Percentiles rank a stretch among this genome's conserved stretches.
Evolutionary conservation across 495 filamentous ascomycete genomes (phyloP).

Genomic region (Geopyxis carbonaria): DNA sequence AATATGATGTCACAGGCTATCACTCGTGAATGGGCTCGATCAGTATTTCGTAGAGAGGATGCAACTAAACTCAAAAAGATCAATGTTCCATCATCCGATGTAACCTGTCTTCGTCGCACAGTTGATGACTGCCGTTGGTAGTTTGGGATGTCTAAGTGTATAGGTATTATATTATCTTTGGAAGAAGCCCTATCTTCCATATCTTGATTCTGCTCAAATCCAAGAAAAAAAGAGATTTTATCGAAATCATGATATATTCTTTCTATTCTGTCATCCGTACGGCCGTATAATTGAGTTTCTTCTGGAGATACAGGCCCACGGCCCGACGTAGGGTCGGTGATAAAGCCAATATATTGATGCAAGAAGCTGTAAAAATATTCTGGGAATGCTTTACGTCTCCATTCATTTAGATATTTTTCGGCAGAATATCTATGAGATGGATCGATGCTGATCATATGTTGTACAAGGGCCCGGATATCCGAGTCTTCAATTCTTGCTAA

Average conservation of each 20-base stretch:
- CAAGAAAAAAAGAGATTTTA: conserved; percentile 87
- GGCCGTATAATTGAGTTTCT: conserved; percentile 28
- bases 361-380: conserved; percentile 94
- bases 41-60: conserved; percentile 73
- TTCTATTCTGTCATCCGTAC: conserved; percentile 71
- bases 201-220: conserved; percentile 39
- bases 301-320: conserved; percentile 50
- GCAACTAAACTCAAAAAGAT: conserved; percentile 82
- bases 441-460: conserved; percentile 89
- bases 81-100: conserved; percentile 73
- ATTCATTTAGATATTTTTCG: conserved; percentile 86
- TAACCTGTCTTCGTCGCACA: conserved; percentile 27
- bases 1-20: conserved; percentile 85
- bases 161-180: conserved; percentile 40
- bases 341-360: conserved; percentile 89
- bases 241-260: conserved; percentile 88
- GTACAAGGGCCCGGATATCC: conserved; percentile 62
- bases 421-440: conserved; percentile 83
- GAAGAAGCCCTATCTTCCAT: conserved; percentile 15
- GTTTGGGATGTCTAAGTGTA: conserved; percentile 76
- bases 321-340: conserved; percentile 83
- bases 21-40: conserved; percentile 67
- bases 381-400: conserved; percentile 79
- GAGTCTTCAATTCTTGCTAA: conserved; percentile 74
- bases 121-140: conserved; percentile 45